Base-by-base conservation (phyloP, 2,329 filamentous ascomycete species). In the Hypoxylon sp. region DNA sequence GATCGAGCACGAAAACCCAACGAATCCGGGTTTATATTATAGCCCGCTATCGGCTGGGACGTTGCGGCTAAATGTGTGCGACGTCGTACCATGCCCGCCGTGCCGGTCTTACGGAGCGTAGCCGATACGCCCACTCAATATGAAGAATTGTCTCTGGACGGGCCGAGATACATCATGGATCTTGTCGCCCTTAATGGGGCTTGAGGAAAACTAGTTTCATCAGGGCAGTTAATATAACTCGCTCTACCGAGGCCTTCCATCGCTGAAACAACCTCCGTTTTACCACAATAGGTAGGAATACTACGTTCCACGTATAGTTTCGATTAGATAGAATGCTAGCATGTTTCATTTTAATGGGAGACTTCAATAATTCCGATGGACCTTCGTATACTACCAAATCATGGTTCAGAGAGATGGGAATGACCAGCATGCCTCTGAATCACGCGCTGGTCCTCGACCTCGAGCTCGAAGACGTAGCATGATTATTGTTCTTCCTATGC, bases 31-130 rank as follows among this genome's bases (percentile, higher is more conserved):
- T 46, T 57, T 57, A 57, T 60, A 61, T 56, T 38, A 61, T 60
- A 45, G 55, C 21, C 63, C 52, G 46, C 28, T 65, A 13, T 65
- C 65, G 68, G 68, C 61, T 65, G 65, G 63, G 58, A 63, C 67
- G 51, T 60, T 67, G 64, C 67, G 67, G 67, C 67, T 70, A 70
- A 70, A 70, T 68, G 50, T 46, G 50, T 51, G 61, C 61, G 25
- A 68, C 65, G 61, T 68, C 58, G 55, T 57, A 65, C 60, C 36
- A 46, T 51, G 50, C 50, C 67, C 64, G 60, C 48, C 36, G 57
- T 62, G 43, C 55, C 60, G 64, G 60, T 19, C 53, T 34, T 67
- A 21, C 67, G 64, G 64, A 65, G 56, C 56, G 19, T 48, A 41
- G 55, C 50, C 46, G 63, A 50, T 55, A 45, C 36, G 51, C 30